Percentiles rank a stretch among this genome's conserved stretches.
Evolutionary conservation across 2,329 filamentous ascomycete species (phyloP).

Genomic region (Rugonectria rugulosa): DNA sequence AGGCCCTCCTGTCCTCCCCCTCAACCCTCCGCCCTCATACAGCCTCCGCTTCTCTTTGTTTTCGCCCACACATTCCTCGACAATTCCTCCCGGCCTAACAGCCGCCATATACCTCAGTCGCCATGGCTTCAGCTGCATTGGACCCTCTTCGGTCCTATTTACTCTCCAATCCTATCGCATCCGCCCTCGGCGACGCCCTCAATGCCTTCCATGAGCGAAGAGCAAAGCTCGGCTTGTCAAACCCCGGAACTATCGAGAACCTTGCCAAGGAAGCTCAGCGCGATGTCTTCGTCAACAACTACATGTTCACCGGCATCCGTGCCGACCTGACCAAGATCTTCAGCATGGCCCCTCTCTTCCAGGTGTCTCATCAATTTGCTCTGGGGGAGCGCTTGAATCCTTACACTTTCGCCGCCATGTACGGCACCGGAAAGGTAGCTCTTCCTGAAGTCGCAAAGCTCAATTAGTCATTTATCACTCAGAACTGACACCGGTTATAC

Average conservation of each 20-base stretch:
- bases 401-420: conserved; percentile 93
- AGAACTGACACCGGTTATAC: conserved; percentile 28
- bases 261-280: conserved; percentile 92
- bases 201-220: conserved; percentile 84
- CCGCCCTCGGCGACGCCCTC: conserved; percentile 78
- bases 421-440: conserved; percentile 86
- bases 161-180: conserved; percentile 75
- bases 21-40: conserved; percentile 14
- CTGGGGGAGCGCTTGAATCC: conserved; percentile 93
- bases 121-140: conserved; percentile 59
- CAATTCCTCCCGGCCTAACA: conserved; percentile 32
- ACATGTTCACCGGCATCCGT: conserved; percentile 94
- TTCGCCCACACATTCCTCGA: conserved; percentile 33
- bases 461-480: conserved; percentile 15
- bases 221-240: conserved; percentile 85
- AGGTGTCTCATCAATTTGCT: conserved; percentile 95
- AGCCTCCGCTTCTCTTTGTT: conserved; percentile 28
- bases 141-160: conserved; percentile 69
- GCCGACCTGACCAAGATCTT: conserved; percentile 97
- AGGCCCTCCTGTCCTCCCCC: conserved; percentile 19
- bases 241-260: conserved; percentile 91
- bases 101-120: conserved; percentile 42
- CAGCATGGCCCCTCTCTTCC: conserved; percentile 91
- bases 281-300: conserved; percentile 95
- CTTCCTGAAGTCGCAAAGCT: neutral